Evolutionary conservation across 176 grass and related monocot genomes (phyloP), one percentile per base, ranked within the genome.

Genomic region (Secale cereale): DNA sequence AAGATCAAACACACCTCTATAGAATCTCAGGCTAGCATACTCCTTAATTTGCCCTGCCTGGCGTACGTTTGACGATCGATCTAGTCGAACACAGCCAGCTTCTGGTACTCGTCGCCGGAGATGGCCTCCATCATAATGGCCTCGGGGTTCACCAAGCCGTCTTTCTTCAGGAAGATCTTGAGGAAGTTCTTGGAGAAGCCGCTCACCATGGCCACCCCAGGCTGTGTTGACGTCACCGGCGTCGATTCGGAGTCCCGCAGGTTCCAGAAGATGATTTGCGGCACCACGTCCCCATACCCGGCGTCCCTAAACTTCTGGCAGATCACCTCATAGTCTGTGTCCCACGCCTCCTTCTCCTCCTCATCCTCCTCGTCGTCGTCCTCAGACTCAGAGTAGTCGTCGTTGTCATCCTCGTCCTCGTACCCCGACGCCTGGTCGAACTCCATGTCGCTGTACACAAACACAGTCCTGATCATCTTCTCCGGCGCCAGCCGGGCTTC

Each of bases 401-500:
- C 45, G 45, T 46, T 1, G 14, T 16, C 45, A 0, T n/a, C n/a
- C n/a, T 46, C 43, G 13, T 46, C 12, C 12, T 45, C 43, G 13
- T 5, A 16, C 12, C 12, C 52, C 10, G 95, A 94, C 20, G 85
- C 91, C 77, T 16, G 0, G 50, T 93, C 85, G 79, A 90, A 93
- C 77, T 93, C 91, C 91, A 90, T 93, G 88, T 93, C 91, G 81
- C 85, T 90, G 81, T 90, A 93, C 50, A 90, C 91, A 14, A 93
- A 79, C 85, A 93, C 65, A 14, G 41, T 45, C 41, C 41, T 45
- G 41, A 45, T 45, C 41, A 45, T 45, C 41, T 45, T 45, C 41
- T 45, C 41, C 12, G 70, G 70, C 70, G 23, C 39, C 13, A 73
- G 70, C 13, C 70, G 23, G 26, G 70, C 39, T 3, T 43, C 39